These are phyloP conservation scores for Groenewaldozyma auringiensis DNA, from an alignment of 1,139 yeast genomes.

Conservation along the genomic window DNA sequence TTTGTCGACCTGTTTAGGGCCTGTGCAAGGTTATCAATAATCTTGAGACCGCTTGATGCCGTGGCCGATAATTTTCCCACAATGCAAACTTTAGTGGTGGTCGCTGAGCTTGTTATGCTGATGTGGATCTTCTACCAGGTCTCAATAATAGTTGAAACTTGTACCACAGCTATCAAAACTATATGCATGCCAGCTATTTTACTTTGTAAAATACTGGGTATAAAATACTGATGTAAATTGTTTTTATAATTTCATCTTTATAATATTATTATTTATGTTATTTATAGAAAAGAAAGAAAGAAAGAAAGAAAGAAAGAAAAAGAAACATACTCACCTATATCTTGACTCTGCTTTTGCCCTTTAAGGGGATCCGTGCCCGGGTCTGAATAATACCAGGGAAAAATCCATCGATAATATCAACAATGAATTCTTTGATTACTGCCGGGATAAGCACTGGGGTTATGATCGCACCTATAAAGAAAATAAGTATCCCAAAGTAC, in stretches of 20 bases:
- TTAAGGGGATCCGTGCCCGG: background rate
- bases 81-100: constrained; percentile 22
- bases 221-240: constrained; percentile 4
- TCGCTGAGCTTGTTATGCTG: constrained; percentile 26
- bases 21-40: constrained; percentile 22
- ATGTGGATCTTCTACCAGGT: constrained; percentile 29
- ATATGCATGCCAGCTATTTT: constrained; percentile 29
- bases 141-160: constrained; percentile 26
- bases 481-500: constrained; percentile 58
- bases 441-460: constrained; percentile 66
- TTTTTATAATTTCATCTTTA: background rate
- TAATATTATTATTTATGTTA: background rate
- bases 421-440: background rate
- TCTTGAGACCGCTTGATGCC: constrained; percentile 26
- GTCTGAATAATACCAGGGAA: constrained; percentile 3
- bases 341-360: background rate
- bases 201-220: constrained; percentile 22
- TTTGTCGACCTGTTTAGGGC: constrained; percentile 19
- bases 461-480: constrained; percentile 68
- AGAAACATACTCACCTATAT: no score
- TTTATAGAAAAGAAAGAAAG: background rate
- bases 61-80: constrained; percentile 25
- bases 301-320: no score
- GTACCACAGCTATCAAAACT: constrained; percentile 25
- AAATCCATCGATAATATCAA: constrained; percentile 1